phyloP scores from a whole-genome alignment of 495 filamentous ascomycete species.

The Trichoderma erinaceum region DNA sequence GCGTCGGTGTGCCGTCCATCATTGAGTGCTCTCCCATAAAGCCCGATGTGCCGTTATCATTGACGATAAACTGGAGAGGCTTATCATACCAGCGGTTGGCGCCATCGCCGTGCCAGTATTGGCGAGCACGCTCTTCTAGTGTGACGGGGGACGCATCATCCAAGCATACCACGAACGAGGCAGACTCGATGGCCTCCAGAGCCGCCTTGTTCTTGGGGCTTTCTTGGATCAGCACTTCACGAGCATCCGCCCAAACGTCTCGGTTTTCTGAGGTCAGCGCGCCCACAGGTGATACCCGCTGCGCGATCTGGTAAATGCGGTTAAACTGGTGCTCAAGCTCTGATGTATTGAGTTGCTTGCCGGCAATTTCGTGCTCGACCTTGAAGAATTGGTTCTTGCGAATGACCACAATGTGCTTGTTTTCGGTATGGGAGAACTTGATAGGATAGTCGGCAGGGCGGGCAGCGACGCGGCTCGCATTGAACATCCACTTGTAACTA shows the following conservation, averaged over 20 bases:
- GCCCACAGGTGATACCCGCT: constrained; percentile 66
- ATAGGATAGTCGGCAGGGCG: constrained; percentile 74
- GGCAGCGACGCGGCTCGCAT: constrained; percentile 79
- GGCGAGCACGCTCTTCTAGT: constrained; percentile 87
- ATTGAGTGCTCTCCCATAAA: constrained; percentile 99
- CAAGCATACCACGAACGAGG: constrained; percentile 87
- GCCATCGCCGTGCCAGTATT: constrained; percentile 98
- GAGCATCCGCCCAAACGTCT: constrained; percentile 84
- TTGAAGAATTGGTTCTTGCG: constrained; percentile 98
- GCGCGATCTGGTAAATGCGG: constrained; percentile 72
- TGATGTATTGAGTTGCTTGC: constrained; percentile 72
- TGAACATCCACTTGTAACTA: constrained; percentile 99
- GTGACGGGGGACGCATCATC: constrained; percentile 92
- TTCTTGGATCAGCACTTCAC: constrained; percentile 66
- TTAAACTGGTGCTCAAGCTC: constrained; percentile 87
- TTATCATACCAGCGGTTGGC: constrained; percentile 98
- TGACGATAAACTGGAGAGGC: constrained; percentile 94
- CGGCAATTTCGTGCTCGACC: constrained; percentile 65
- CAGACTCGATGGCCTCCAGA: constrained; percentile 78
- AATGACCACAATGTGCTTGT: constrained; percentile 81
- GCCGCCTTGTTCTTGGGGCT: constrained; percentile 68
- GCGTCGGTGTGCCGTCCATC: constrained; percentile 99
- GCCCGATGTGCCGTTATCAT: constrained; percentile 95
- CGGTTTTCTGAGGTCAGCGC: constrained; percentile 86
- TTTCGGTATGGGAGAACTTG: constrained; percentile 67